Evolutionary conservation across 805 yeast species (phyloP), one percentile per base, ranked within the genome.

Genomic region (Wickerhamiella parazyma): DNA sequence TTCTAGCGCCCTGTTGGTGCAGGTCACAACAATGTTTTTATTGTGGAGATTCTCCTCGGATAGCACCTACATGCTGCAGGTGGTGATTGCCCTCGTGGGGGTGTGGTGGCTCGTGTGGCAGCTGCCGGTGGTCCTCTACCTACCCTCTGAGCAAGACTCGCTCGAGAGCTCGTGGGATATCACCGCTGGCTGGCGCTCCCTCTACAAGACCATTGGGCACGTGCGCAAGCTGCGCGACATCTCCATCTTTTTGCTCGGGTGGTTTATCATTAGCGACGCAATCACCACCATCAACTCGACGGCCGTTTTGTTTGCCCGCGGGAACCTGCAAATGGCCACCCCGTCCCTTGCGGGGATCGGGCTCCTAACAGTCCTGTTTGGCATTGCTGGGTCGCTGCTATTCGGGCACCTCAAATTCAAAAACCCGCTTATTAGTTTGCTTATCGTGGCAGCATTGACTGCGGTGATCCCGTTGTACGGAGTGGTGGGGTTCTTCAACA

Each of bases 221-320:
- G 84, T 80, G 1, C 65, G 73, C 1, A 60, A 71, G 40, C 60
- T 81, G 52, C 69, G 66, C 49, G 89, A 81, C 51, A 81, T 82
- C 16, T 65, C 73, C n/a, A 68, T 73, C 10, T 81, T 78, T 50
- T 60, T 81, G 8, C 38, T 73, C 0, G 86, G 83, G 1, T 81
- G 93, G 93, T 81, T 81, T 51, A 69, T 82, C 36, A 65, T 81
- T 2, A 74, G 83, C 17, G 93, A 82, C 55, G 76, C 85, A 0
- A 63, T 79, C 9, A 79, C 87, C 1, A 82, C 91, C 0, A 80
- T 81, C 45, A 81, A 80, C 56, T 76, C 86, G 0, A 78, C 91
- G 0, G 89, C 91, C 0, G 75, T 82, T 24, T 56, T 81, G 31
- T 81, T 81, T 62, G 83, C 91, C 2, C 75, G 76, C 42, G 72